phyloP scores from a whole-genome alignment of 176 grass and related monocot genomes.

The Avena sativa region DNA sequence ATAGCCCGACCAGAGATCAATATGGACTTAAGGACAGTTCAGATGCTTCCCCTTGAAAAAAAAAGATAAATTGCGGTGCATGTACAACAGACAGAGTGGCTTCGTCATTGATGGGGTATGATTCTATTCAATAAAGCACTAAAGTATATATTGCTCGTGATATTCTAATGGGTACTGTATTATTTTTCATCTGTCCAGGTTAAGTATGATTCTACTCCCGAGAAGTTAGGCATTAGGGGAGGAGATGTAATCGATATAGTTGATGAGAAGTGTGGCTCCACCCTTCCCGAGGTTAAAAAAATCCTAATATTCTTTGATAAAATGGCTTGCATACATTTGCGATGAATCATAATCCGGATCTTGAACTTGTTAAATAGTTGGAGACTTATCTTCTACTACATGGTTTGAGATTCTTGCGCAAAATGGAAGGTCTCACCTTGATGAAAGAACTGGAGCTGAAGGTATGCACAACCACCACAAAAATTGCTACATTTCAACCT shows the following conservation, averaged over 20 bases:
- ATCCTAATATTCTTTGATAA: too few relatives aligned
- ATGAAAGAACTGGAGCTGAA: neutral
- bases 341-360: too few relatives aligned
- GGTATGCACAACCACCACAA: neutral
- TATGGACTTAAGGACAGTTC: neutral
- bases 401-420: too few relatives aligned
- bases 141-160: neutral
- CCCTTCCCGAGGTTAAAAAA: too few relatives aligned
- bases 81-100: neutral
- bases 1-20: neutral
- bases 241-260: too few relatives aligned
- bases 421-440: too few relatives aligned
- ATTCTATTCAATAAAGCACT: neutral
- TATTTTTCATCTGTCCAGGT: neutral
- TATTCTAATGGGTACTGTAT: neutral
- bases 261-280: too few relatives aligned
- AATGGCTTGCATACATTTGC: too few relatives aligned
- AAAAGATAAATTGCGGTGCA: neutral
- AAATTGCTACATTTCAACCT: neutral
- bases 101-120: neutral
- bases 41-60: neutral
- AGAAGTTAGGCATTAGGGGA: too few relatives aligned
- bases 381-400: too few relatives aligned
- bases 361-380: too few relatives aligned
- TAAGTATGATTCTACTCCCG: too few relatives aligned